Evolutionary conservation across 225 moss, liverwort and hornwort species (phyloP).

Genomic region (Marchantia paleacea): DNA sequence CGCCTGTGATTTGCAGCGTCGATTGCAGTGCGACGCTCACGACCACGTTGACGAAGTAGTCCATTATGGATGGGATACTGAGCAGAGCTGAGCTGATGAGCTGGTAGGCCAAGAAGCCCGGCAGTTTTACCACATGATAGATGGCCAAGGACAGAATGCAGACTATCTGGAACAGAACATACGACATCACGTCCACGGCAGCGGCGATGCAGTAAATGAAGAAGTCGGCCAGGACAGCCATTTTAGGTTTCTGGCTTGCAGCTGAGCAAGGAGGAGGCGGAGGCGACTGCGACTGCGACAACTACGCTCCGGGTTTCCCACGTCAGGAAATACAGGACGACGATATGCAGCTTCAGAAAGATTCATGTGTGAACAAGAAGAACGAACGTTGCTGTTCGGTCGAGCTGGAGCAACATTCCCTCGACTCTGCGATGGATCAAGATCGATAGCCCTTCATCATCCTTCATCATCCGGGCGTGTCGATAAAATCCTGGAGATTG

Average conservation of each 20-base stretch:
- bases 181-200: slow-evolving; percentile 32
- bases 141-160: slow-evolving; percentile 23
- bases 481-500: background rate
- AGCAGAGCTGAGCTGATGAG: slow-evolving; percentile 23
- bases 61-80: slow-evolving; percentile 24
- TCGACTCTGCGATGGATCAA: background rate
- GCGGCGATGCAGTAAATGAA: slow-evolving; percentile 28
- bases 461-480: background rate
- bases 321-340: background rate
- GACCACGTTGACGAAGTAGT: slow-evolving; percentile 27
- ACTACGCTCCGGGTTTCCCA: background rate
- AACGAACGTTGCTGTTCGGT: background rate
- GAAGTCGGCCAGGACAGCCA: slow-evolving; percentile 32
- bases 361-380: slow-evolving; percentile 5
- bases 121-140: slow-evolving; percentile 29
- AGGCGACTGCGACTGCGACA: background rate
- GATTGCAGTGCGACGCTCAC: slow-evolving; percentile 24
- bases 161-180: slow-evolving; percentile 26
- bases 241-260: background rate
- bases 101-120: slow-evolving; percentile 12
- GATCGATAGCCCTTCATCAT: too few species aligned
- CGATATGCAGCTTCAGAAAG: background rate
- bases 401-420: background rate
- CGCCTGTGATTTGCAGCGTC: slow-evolving; percentile 1
- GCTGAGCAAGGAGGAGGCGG: background rate